Conservation (phyloP, 495 filamentous ascomycete genomes). For the Friedmanniomyces simplex region DNA sequence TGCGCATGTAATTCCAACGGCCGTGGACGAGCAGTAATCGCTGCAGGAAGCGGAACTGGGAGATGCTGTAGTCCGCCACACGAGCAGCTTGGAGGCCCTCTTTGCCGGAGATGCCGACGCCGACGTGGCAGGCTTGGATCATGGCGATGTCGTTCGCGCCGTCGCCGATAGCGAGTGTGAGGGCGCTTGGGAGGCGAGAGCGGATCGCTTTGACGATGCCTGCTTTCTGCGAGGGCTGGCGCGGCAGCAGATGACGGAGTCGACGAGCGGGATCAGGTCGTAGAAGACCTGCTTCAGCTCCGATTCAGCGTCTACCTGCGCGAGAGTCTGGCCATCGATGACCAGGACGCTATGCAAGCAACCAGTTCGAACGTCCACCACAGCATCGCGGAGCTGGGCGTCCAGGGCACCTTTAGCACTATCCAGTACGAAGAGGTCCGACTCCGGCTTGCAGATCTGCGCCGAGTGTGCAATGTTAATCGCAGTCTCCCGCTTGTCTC, state of each 20-base stretch:
- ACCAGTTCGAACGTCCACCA: slow-evolving; percentile 53
- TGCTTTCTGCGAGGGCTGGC: slow-evolving; percentile 83
- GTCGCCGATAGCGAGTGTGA: slow-evolving; percentile 92
- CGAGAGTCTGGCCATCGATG: slow-evolving; percentile 76
- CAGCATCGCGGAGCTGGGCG: slow-evolving; percentile 48
- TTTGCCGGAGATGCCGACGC: slow-evolving; percentile 86
- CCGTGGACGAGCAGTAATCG: slow-evolving; percentile 83
- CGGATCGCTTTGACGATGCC: slow-evolving; percentile 71
- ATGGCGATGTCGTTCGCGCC: slow-evolving; percentile 95
- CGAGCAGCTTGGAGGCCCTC: slow-evolving; percentile 87
- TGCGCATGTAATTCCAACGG: slow-evolving; percentile 86
- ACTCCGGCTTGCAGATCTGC: slow-evolving; percentile 78
- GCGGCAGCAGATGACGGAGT: slow-evolving; percentile 89
- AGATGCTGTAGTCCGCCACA: slow-evolving; percentile 84
- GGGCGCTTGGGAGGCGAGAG: slow-evolving; percentile 55
- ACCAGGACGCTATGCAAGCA: slow-evolving; percentile 77
- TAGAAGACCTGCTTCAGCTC: slow-evolving; percentile 59
- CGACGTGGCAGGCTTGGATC: slow-evolving; percentile 91
- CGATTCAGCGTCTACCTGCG: slow-evolving; percentile 55
- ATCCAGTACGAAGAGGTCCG: slow-evolving; percentile 69
- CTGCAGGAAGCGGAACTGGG: slow-evolving; percentile 82
- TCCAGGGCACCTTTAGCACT: slow-evolving; percentile 56
- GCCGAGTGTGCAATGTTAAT: slow-evolving; percentile 91
- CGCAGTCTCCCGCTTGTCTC: slow-evolving; percentile 90
- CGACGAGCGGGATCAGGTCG: slow-evolving; percentile 63